These are phyloP conservation scores for Ogataea methylovora DNA, from an alignment of 805 yeast genomes.

Conservation along the genomic window DNA sequence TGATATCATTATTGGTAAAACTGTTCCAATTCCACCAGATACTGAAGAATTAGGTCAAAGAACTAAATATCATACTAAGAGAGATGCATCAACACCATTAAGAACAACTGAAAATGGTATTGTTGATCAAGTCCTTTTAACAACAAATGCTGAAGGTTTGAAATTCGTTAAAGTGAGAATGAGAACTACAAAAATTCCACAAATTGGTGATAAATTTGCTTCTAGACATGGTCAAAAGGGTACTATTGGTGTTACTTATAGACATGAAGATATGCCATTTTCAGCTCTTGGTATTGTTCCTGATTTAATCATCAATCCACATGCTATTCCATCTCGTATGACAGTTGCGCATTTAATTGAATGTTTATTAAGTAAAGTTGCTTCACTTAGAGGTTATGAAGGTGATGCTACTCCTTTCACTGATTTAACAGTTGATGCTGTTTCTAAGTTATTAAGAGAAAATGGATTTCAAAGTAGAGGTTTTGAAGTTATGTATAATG, in stretches of 20 bases:
- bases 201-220: constrained; percentile 98
- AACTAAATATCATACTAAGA: constrained; percentile 94
- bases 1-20: constrained; percentile 96
- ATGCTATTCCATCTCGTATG: constrained; percentile 99
- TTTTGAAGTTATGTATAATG: constrained; percentile 96
- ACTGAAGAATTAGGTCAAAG: constrained; percentile 98
- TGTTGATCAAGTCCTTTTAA: constrained; percentile 93
- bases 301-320: constrained; percentile 95
- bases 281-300: constrained; percentile 95
- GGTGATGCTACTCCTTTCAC: constrained; percentile 99
- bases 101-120: constrained; percentile 97
- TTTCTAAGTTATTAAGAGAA: constrained; percentile 84
- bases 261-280: constrained; percentile 99
- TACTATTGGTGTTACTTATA: constrained; percentile 97
- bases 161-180: constrained; percentile 96
- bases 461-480: constrained; percentile 98
- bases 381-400: constrained; percentile 90
- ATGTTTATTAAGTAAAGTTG: constrained; percentile 92
- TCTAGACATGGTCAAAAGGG: constrained; percentile 99
- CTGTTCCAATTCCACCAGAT: constrained; percentile 99
- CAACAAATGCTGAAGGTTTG: constrained; percentile 97
- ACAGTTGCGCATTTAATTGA: constrained; percentile 99
- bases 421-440: constrained; percentile 96
- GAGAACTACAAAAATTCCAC: constrained; percentile 98
- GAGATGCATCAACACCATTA: constrained; percentile 97